Evolutionary conservation across 768 basidiomycete species (phyloP).

Genomic region (Suillus clintonianus): DNA sequence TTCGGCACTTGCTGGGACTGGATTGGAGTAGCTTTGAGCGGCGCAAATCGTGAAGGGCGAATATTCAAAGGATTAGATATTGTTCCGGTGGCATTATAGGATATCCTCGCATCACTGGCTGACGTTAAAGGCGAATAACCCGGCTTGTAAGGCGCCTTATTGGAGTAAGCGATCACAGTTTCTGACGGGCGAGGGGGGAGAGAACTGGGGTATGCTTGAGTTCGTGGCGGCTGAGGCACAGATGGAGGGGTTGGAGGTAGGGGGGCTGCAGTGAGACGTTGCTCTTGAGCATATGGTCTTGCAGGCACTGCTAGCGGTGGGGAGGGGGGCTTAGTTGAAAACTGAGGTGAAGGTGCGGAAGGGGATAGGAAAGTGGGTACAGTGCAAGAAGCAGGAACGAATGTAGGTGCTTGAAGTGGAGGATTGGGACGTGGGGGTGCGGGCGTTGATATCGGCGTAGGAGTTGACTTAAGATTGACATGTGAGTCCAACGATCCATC

Average conservation of each 20-base stretch:
- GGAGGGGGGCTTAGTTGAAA: constrained; percentile 11
- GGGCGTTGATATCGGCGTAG: neutral
- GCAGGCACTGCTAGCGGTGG: constrained; percentile 6
- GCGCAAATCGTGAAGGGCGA: constrained; percentile 42
- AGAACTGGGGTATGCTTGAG: constrained; percentile 8
- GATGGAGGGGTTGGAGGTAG: constrained; percentile 12
- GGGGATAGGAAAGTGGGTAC: neutral
- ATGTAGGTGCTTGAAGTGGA: constrained; percentile 22
- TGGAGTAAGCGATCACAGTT: constrained; percentile 9
- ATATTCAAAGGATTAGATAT: constrained; percentile 57
- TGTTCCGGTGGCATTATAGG: constrained; percentile 43
- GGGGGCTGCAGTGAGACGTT: neutral
- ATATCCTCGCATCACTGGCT: constrained; percentile 31
- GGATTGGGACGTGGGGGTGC: neutral
- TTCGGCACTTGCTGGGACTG: constrained; percentile 23
- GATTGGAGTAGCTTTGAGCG: constrained; percentile 8
- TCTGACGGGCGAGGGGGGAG: constrained; percentile 21
- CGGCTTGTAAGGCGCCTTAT: constrained; percentile 16
- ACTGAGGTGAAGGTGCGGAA: neutral
- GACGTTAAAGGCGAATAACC: constrained; percentile 30
- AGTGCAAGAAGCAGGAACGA: constrained; percentile 4
- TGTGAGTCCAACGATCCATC: neutral
- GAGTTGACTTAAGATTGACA: neutral
- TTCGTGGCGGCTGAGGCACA: constrained; percentile 14
- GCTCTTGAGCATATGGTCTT: constrained; percentile 16